Percentiles rank a stretch among this genome's conserved stretches.
These are phyloP conservation scores for Xerocomus minutiporus DNA, from an alignment of 1,284 basidiomycete genomes.

Conservation along the genomic window DNA sequence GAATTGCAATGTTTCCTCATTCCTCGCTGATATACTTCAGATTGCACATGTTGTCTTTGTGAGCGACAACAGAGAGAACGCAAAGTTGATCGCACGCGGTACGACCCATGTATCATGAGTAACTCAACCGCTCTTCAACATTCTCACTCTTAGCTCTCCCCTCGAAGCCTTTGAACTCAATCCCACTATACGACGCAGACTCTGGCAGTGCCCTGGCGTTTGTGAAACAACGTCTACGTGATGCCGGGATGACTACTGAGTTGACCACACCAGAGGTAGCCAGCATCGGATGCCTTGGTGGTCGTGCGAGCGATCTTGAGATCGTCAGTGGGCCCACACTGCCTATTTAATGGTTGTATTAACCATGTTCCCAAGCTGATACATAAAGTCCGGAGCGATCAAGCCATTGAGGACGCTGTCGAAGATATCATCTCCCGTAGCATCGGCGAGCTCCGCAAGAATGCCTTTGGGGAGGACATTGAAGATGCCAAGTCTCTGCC, in stretches of 20 bases:
- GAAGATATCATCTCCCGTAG: constrained; percentile 83
- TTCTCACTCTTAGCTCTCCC: constrained; percentile 60
- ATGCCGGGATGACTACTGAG: constrained; percentile 50
- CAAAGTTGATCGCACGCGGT: constrained; percentile 81
- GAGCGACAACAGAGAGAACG: constrained; percentile 86
- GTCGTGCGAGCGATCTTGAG: constrained; percentile 83
- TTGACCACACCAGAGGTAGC: constrained; percentile 51
- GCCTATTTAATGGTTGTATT: constrained; percentile 1
- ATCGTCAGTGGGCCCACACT: constrained; percentile 46
- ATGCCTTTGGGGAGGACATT: constrained; percentile 87
- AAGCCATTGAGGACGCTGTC: constrained; percentile 73
- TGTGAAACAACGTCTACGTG: constrained; percentile 74
- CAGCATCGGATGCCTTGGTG: constrained; percentile 73
- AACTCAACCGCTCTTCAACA: neutral
- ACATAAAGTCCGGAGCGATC: constrained; percentile 78
- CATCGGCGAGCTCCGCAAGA: constrained; percentile 83
- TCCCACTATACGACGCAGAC: constrained; percentile 85
- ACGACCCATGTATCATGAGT: neutral
- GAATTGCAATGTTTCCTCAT: neutral
- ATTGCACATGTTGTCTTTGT: constrained; percentile 91
- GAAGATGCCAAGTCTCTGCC: constrained; percentile 80
- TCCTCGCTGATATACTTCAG: constrained; percentile 28
- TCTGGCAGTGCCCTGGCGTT: constrained; percentile 73
- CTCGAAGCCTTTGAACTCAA: constrained; percentile 76
- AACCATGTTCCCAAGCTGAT: constrained; percentile 54